These are phyloP conservation scores for Chrysoporthe deuterocubensis DNA, from an alignment of 2,329 filamentous ascomycete species.

Conservation along the genomic window DNA sequence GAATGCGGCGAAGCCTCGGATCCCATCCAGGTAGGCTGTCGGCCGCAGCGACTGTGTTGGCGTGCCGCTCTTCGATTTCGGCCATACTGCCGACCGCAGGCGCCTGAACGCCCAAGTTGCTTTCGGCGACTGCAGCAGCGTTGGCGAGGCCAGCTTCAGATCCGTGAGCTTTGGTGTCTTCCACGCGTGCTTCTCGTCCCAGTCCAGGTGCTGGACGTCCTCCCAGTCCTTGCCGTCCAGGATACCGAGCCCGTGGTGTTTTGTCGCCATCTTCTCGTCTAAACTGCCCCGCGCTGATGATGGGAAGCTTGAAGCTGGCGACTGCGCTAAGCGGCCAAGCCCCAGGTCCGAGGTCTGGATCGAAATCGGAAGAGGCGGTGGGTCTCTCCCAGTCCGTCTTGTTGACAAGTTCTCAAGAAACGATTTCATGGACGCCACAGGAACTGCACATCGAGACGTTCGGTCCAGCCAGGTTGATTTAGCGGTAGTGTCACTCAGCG, in stretches of 20 bases:
- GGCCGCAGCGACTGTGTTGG: slow-evolving; percentile 41
- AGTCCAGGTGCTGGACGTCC: slow-evolving; percentile 35
- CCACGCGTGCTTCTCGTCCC: slow-evolving; percentile 32
- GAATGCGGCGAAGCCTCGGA: slow-evolving; percentile 69
- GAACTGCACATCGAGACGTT: neutral
- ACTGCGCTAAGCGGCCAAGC: slow-evolving; percentile 21
- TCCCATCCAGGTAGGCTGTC: slow-evolving; percentile 67
- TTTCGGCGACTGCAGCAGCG: slow-evolving; percentile 21
- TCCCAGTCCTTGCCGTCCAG: slow-evolving; percentile 43
- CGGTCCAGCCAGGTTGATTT: neutral
- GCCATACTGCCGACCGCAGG: slow-evolving; percentile 23
- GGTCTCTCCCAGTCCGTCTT: slow-evolving; percentile 25
- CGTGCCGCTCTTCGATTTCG: slow-evolving; percentile 22
- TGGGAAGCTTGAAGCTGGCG: slow-evolving; percentile 14
- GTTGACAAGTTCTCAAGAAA: slow-evolving; percentile 27
- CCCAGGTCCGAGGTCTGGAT: slow-evolving; percentile 24
- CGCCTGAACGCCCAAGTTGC: slow-evolving; percentile 23
- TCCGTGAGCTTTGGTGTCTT: slow-evolving; percentile 26
- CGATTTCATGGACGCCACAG: slow-evolving; percentile 27
- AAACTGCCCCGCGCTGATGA: slow-evolving; percentile 17
- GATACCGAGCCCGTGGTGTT: slow-evolving; percentile 35
- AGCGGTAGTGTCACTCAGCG: neutral
- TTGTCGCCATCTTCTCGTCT: slow-evolving; percentile 37
- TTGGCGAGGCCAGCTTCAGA: slow-evolving; percentile 35
- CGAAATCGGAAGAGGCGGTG: slow-evolving; percentile 26